Evolutionary conservation across 2,329 filamentous ascomycete genomes (phyloP).

Genomic region (Cladosporium velox): DNA sequence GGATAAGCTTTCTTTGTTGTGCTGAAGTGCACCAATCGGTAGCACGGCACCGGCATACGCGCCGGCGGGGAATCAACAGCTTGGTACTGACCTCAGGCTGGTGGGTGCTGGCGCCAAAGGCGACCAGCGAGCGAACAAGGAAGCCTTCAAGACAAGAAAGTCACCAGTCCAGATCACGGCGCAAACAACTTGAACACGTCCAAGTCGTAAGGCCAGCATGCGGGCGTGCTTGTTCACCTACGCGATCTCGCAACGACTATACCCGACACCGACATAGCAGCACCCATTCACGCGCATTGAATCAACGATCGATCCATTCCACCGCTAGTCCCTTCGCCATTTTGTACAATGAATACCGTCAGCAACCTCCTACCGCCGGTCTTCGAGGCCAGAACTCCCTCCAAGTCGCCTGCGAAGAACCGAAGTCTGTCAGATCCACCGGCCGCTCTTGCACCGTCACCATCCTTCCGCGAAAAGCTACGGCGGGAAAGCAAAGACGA

Average conservation of each 20-base stretch:
- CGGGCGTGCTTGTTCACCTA: not conserved
- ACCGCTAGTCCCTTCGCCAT: not conserved
- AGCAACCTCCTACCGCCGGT: not conserved
- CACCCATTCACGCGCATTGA: not conserved
- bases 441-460: constrained; percentile 45
- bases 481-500: constrained; percentile 46
- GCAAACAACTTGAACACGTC: not conserved
- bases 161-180: not conserved
- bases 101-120: not conserved
- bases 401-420: constrained; percentile 36
- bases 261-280: constrained; percentile 4
- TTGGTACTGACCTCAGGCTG: not conserved
- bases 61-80: constrained; percentile 2
- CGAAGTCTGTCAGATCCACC: constrained; percentile 48
- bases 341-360: constrained; percentile 6
- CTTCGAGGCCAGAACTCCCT: constrained; percentile 7
- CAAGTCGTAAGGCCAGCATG: not conserved
- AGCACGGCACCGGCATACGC: not conserved
- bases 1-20: constrained; percentile 6
- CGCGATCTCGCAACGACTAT: not conserved
- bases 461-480: constrained; percentile 45
- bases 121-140: not conserved
- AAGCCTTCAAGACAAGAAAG: not conserved
- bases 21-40: not conserved
- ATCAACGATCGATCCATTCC: not conserved